These are phyloP conservation scores for Gamarada debralockiae DNA, from an alignment of 495 filamentous ascomycete genomes.

Conservation along the genomic window DNA sequence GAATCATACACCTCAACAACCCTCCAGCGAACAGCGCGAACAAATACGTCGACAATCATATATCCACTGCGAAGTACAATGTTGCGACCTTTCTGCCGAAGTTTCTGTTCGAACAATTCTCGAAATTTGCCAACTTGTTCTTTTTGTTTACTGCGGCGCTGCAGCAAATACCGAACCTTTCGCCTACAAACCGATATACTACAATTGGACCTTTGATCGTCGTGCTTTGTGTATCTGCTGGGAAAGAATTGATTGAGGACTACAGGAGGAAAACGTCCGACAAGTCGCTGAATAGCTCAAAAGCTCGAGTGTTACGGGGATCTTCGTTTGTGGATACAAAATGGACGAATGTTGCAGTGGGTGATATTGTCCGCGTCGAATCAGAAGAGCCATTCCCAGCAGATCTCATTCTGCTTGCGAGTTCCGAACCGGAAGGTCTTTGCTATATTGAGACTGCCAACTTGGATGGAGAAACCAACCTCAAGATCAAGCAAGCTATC, in stretches of 20 bases:
- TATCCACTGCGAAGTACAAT: conserved; percentile 98
- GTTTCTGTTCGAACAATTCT: conserved; percentile 98
- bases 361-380: conserved; percentile 91
- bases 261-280: conserved; percentile 87
- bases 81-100: conserved; percentile 92
- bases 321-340: conserved; percentile 80
- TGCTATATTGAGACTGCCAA: conserved; percentile 99
- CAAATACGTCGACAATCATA: conserved; percentile 92
- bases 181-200: conserved; percentile 91
- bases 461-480: conserved; percentile 94
- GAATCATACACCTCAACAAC: conserved; percentile 96
- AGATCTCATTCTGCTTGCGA: conserved; percentile 86
- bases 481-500: conserved; percentile 98
- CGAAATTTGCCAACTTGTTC: conserved; percentile 98
- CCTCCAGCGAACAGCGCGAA: conserved; percentile 84
- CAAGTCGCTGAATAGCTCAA: conserved; percentile 82
- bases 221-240: conserved; percentile 88
- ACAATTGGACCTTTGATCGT: conserved; percentile 91
- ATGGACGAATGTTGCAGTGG: conserved; percentile 92
- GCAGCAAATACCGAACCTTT: conserved; percentile 94
- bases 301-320: conserved; percentile 77
- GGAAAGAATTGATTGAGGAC: conserved; percentile 93
- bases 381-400: conserved; percentile 96
- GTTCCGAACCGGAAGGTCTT: conserved; percentile 93
- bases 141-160: conserved; percentile 96